Percentiles rank a stretch among this genome's conserved stretches.
These are phyloP conservation scores for Aphanomyces euteiches DNA, from an alignment of 352 stramenopile species.

Conservation along the genomic window DNA sequence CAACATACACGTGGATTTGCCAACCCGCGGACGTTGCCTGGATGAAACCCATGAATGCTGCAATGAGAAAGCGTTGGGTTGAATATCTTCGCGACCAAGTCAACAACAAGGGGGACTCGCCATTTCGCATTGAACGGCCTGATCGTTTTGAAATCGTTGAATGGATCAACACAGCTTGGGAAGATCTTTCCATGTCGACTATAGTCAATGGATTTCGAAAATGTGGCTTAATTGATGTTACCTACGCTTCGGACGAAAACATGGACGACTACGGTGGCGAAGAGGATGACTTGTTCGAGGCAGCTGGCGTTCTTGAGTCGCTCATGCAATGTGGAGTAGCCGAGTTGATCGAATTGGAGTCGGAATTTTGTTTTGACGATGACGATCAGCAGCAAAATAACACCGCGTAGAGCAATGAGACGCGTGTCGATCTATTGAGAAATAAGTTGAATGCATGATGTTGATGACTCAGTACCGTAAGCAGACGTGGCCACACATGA, in stretches of 20 bases:
- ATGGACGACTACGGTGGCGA: not conserved
- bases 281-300: not conserved
- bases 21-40: conserved; percentile 3
- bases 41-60: not conserved
- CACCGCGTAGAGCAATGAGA: too few species aligned
- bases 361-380: too few species aligned
- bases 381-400: too few species aligned
- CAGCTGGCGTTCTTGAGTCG: not conserved
- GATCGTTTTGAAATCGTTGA: conserved; percentile 6
- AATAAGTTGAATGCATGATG: too few species aligned
- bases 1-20: conserved; percentile 7
- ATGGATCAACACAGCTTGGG: conserved; percentile 6
- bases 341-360: not conserved
- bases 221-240: conserved; percentile 1
- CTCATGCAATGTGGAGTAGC: not conserved
- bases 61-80: not conserved
- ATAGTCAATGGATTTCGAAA: conserved; percentile 9
- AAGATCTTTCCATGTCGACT: not conserved
- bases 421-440: too few species aligned
- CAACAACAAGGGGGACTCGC: not conserved
- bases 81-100: not conserved
- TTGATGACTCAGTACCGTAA: too few species aligned
- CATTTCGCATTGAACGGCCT: not conserved
- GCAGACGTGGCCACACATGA: too few species aligned
- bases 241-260: not conserved